These are phyloP conservation scores for Penicillium maclennaniae DNA, from an alignment of 495 filamentous ascomycete species.

Conservation along the genomic window DNA sequence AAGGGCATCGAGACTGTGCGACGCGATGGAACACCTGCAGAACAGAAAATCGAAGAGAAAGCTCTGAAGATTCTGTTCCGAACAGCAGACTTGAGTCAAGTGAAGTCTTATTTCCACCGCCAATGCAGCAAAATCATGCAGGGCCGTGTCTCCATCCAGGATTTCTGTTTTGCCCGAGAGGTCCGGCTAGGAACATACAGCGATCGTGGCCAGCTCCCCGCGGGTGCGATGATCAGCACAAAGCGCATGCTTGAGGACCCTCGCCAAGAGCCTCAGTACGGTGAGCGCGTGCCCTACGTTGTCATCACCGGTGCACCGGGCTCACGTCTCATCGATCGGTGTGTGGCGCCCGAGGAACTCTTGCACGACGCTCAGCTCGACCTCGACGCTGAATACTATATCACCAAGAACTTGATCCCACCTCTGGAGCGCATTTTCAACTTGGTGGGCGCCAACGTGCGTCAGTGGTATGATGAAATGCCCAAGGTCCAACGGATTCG, in stretches of 20 bases:
- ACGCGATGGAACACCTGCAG: conserved; percentile 88
- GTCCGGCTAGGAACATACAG: conserved; percentile 90
- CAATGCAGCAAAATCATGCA: conserved; percentile 94
- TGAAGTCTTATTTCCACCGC: conserved; percentile 85
- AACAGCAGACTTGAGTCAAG: conserved; percentile 81
- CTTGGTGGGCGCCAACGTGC: conserved; percentile 88
- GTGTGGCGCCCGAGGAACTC: conserved; percentile 81
- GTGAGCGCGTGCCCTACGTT: conserved; percentile 91
- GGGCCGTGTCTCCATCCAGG: conserved; percentile 82
- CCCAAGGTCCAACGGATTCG: conserved; percentile 79
- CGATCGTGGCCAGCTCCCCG: conserved; percentile 70
- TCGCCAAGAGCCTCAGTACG: conserved; percentile 87
- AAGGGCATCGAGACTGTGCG: conserved; percentile 98
- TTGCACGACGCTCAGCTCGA: conserved; percentile 69
- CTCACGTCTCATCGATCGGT: conserved; percentile 81
- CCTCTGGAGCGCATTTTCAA: conserved; percentile 96
- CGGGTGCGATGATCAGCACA: conserved; percentile 83
- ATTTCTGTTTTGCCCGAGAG: conserved; percentile 92
- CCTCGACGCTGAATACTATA: conserved; percentile 96
- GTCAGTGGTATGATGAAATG: conserved; percentile 94
- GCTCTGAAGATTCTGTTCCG: conserved; percentile 85
- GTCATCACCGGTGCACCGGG: conserved; percentile 86
- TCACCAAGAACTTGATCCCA: conserved; percentile 90
- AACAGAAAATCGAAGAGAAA: conserved; percentile 97
- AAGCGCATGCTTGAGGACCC: conserved; percentile 81